Conservation (phyloP, 495 filamentous ascomycete genomes). For the Hypomontagnella submonticulosa region DNA sequence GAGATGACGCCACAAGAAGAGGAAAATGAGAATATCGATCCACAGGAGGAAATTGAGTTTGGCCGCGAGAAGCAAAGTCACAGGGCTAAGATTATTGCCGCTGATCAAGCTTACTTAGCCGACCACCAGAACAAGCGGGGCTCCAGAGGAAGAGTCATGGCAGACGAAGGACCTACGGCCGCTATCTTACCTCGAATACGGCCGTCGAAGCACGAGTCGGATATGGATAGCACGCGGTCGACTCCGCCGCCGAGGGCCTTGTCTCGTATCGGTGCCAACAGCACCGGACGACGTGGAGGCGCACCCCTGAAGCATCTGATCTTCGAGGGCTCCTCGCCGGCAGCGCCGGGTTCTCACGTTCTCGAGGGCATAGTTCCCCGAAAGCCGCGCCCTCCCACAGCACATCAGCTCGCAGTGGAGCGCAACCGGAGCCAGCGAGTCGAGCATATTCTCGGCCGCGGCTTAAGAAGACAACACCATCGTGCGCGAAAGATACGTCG, state of each 20-base stretch:
- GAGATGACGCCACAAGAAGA: slow-evolving; percentile 81
- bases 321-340: slow-evolving; percentile 64
- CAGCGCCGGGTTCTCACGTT: slow-evolving; percentile 48
- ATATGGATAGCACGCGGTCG: slow-evolving; percentile 67
- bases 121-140: slow-evolving; percentile 62
- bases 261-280: slow-evolving; percentile 52
- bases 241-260: slow-evolving; percentile 66
- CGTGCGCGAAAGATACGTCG: slow-evolving; percentile 68
- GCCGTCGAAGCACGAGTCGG: slow-evolving; percentile 67
- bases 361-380: slow-evolving; percentile 57
- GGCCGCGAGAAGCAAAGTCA: slow-evolving; percentile 86
- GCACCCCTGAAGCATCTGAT: slow-evolving; percentile 62
- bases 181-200: slow-evolving; percentile 62
- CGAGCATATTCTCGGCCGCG: slow-evolving; percentile 84
- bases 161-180: slow-evolving; percentile 70
- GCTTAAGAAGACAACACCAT: slow-evolving; percentile 71
- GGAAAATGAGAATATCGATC: slow-evolving; percentile 88
- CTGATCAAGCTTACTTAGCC: slow-evolving; percentile 61
- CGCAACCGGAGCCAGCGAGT: slow-evolving; percentile 88
- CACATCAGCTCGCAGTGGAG: slow-evolving; percentile 92
- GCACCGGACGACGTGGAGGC: slow-evolving; percentile 58
- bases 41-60: slow-evolving; percentile 84
- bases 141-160: slow-evolving; percentile 44
- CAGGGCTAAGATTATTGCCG: slow-evolving; percentile 75
- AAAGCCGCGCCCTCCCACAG: slow-evolving; percentile 82